Evolutionary conservation across 345 rosid species (phyloP).

Genomic region (Eucalyptus virginea): DNA sequence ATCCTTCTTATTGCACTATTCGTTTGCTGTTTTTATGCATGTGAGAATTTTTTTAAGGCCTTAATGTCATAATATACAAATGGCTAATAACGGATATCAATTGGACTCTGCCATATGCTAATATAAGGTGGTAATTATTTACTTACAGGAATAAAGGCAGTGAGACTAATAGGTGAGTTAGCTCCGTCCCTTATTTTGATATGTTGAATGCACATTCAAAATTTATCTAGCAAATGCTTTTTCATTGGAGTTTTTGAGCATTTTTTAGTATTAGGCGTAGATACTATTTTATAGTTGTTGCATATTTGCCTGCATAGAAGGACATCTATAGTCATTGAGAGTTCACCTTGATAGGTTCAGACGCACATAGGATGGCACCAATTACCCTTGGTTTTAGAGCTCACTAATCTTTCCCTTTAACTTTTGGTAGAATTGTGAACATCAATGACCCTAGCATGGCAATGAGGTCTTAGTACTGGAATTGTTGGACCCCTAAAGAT

Average conservation of each 20-base stretch:
- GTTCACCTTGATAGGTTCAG: too few relatives aligned
- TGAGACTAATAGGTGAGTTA: neutral
- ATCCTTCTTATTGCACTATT: neutral
- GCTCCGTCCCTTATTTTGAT: neutral
- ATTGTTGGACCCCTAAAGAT: too few relatives aligned
- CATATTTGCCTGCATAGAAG: neutral
- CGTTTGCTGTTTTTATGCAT: neutral
- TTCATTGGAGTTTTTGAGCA: neutral
- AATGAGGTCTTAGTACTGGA: too few relatives aligned
- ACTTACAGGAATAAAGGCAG: neutral
- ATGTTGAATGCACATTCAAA: neutral
- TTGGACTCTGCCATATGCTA: neutral
- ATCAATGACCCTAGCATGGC: too few relatives aligned
- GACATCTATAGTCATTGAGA: neutral
- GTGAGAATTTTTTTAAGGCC: neutral
- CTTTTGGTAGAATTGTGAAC: too few relatives aligned
- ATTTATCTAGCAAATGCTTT: neutral
- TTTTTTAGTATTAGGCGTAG: neutral
- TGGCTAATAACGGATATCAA: neutral
- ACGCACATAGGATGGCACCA: too few relatives aligned
- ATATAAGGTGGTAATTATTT: neutral
- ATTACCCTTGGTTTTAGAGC: too few relatives aligned
- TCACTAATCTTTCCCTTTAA: too few relatives aligned
- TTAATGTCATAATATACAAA: neutral
- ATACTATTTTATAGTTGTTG: neutral